Conservation (phyloP, 2,329 filamentous ascomycete genomes). For the Talaromyces amestolkiae region DNA sequence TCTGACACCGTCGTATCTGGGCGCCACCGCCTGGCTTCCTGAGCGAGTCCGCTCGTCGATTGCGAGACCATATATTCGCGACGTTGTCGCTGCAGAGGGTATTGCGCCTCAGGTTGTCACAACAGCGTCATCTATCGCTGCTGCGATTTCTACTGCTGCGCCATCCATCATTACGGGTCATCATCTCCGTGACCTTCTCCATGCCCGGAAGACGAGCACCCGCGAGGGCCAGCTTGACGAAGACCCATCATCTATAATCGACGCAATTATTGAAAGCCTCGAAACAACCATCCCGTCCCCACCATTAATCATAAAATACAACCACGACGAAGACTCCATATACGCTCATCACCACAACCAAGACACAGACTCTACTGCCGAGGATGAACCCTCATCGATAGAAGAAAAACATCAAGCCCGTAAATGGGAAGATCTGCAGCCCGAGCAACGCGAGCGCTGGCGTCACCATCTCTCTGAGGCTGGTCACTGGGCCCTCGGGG, state of each 20-base stretch:
- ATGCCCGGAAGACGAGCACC: constrained; percentile 20
- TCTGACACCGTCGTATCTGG: constrained; percentile 55
- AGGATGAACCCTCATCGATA: constrained; percentile 5
- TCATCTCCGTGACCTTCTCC: constrained; percentile 31
- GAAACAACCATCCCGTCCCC: constrained; percentile 21
- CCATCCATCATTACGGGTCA: constrained; percentile 13
- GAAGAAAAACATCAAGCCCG: constrained; percentile 22
- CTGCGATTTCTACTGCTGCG: constrained; percentile 11
- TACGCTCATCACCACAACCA: constrained; percentile 9
- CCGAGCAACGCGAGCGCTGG: constrained; percentile 65
- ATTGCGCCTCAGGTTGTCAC: constrained; percentile 12
- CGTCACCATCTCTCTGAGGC: constrained; percentile 65
- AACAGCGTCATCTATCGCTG: background rate
- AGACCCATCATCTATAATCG: background rate
- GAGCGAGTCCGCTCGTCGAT: constrained; percentile 44
- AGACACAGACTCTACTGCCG: background rate
- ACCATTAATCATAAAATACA: constrained; percentile 28
- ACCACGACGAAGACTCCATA: constrained; percentile 6
- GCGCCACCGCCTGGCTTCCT: constrained; percentile 57
- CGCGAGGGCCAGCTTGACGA: background rate
- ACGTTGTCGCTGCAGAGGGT: constrained; percentile 17
- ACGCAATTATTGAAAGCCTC: constrained; percentile 10
- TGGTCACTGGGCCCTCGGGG: constrained; percentile 74
- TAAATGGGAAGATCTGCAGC: constrained; percentile 68
- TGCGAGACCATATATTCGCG: constrained; percentile 37